phyloP scores from a whole-genome alignment of 208 protist species.

The Trypanosoma cruzi region DNA sequence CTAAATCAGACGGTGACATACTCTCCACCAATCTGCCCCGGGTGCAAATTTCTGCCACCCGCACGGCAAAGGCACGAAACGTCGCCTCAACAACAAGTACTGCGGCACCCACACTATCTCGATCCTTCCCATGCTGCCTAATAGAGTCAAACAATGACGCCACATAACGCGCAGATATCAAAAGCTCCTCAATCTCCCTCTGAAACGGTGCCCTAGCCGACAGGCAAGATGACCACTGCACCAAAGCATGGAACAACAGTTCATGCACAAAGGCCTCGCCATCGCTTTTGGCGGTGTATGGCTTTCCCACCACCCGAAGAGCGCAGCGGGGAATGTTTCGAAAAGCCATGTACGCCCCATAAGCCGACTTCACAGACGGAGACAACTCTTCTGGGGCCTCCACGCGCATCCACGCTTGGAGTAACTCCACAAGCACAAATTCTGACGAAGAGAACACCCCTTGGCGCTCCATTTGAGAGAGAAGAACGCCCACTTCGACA shows the following conservation, averaged over 20 bases:
- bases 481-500: slow-evolving; percentile 25
- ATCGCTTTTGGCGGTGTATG: neutral
- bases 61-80: slow-evolving; percentile 38
- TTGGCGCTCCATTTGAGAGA: slow-evolving; percentile 24
- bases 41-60: slow-evolving; percentile 25
- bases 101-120: slow-evolving; percentile 5
- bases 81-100: slow-evolving; percentile 31
- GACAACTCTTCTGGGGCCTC: neutral
- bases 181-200: slow-evolving; percentile 17
- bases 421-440: slow-evolving; percentile 5
- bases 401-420: slow-evolving; percentile 18
- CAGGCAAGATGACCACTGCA: slow-evolving; percentile 21
- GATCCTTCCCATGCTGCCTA: slow-evolving; percentile 23
- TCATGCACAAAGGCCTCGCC: slow-evolving; percentile 28
- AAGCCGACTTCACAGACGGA: slow-evolving; percentile 9
- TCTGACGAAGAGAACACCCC: slow-evolving; percentile 10
- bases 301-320: neutral
- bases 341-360: slow-evolving; percentile 41
- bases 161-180: slow-evolving; percentile 18
- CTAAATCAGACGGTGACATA: neutral
- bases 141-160: slow-evolving; percentile 27
- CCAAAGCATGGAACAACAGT: slow-evolving; percentile 17
- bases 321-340: slow-evolving; percentile 41
- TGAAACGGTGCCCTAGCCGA: neutral
- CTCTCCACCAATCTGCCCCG: neutral